A percentile compares a stretch with the other conserved stretches of the same genome.
phyloP scores from a whole-genome alignment of 2,329 filamentous ascomycete species.

The Verruconis gallopava region DNA sequence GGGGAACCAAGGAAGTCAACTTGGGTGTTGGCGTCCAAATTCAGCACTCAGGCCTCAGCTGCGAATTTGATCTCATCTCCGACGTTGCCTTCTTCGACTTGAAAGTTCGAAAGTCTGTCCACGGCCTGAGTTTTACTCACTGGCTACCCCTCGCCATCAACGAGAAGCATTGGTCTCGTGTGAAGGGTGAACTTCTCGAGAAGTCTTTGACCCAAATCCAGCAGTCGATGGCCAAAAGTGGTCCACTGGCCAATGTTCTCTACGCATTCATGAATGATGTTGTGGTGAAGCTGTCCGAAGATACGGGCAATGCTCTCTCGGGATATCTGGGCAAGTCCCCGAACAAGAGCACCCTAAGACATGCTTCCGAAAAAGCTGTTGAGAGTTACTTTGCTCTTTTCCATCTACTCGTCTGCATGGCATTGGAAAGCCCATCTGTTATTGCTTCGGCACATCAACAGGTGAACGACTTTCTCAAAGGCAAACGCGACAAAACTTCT shows the following conservation, averaged over 20 bases:
- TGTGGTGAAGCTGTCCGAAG: slow-evolving; percentile 35
- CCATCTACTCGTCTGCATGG: slow-evolving; percentile 37
- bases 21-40: slow-evolving; percentile 32
- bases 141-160: slow-evolving; percentile 39
- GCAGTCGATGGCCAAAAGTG: slow-evolving; percentile 14
- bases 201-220: slow-evolving; percentile 19
- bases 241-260: slow-evolving; percentile 24
- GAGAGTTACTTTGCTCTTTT: slow-evolving; percentile 41
- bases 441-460: slow-evolving; percentile 29
- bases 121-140: slow-evolving; percentile 27
- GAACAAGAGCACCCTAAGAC: slow-evolving; percentile 28
- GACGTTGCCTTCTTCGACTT: slow-evolving; percentile 27
- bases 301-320: slow-evolving; percentile 12
- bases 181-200: slow-evolving; percentile 18
- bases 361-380: slow-evolving; percentile 41
- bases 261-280: slow-evolving; percentile 40
- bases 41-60: slow-evolving; percentile 22
- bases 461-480: slow-evolving; percentile 26
- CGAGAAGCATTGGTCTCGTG: slow-evolving; percentile 30
- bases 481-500: slow-evolving; percentile 27
- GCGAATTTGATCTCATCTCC: slow-evolving; percentile 39
- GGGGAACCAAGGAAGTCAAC: slow-evolving; percentile 24
- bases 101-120: slow-evolving; percentile 28
- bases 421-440: slow-evolving; percentile 25
- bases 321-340: slow-evolving; percentile 9